These are phyloP conservation scores for Stagonosporopsis rhizophila DNA, from an alignment of 2,329 filamentous ascomycete genomes.

Conservation along the genomic window DNA sequence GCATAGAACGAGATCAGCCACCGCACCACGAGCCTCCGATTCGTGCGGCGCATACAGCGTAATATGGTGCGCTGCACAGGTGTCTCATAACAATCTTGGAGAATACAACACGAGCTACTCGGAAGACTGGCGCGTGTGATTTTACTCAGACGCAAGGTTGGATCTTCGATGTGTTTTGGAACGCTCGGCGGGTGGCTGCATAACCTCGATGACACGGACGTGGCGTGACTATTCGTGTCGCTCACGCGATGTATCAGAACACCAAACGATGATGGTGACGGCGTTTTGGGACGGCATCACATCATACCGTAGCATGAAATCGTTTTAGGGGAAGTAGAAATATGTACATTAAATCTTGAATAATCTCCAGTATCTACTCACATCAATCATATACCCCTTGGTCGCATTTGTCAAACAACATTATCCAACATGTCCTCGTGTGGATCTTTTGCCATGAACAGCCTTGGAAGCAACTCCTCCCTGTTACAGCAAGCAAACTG, in stretches of 20 bases:
- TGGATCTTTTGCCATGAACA: conserved; percentile 20
- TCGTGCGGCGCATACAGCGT: background rate
- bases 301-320: conserved; percentile 9
- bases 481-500: conserved; percentile 18
- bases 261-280: conserved; percentile 15
- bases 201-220: conserved; percentile 16
- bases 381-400: background rate
- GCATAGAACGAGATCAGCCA: background rate
- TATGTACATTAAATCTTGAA: conserved; percentile 14
- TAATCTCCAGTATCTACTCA: conserved; percentile 9
- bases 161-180: background rate
- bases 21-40: background rate
- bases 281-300: conserved; percentile 17
- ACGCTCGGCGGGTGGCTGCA: conserved; percentile 4
- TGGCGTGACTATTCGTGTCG: conserved; percentile 20
- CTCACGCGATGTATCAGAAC: conserved; percentile 19
- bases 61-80: background rate
- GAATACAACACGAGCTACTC: background rate
- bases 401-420: background rate
- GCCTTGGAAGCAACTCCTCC: conserved; percentile 22
- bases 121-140: background rate
- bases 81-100: background rate
- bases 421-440: conserved; percentile 13
- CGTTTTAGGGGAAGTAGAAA: conserved; percentile 3
- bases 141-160: background rate